phyloP scores from a whole-genome alignment of 768 basidiomycete species.

The Hebeloma cylindrosporum region DNA sequence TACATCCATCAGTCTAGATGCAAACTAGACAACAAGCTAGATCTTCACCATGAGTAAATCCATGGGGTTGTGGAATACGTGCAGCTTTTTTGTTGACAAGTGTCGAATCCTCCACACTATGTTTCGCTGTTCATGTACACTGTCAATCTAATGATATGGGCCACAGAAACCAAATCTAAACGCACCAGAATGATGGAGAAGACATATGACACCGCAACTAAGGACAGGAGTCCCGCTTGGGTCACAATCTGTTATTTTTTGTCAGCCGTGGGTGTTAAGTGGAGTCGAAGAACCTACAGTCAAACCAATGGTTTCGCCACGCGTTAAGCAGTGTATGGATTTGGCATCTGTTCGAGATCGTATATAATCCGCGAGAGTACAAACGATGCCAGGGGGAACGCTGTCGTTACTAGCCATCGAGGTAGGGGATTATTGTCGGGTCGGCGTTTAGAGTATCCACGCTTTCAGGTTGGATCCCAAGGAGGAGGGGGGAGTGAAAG shows the following conservation, averaged over 20 bases:
- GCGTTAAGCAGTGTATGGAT: slow-evolving; percentile 29
- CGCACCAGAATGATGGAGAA: slow-evolving; percentile 33
- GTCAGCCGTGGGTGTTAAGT: neutral
- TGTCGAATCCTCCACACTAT: slow-evolving; percentile 25
- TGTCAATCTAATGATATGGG: neutral
- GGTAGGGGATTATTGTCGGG: too few species aligned
- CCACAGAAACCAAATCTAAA: neutral
- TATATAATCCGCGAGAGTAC: slow-evolving; percentile 20
- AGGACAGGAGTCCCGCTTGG: slow-evolving; percentile 36
- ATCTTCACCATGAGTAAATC: slow-evolving; percentile 40
- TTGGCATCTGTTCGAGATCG: slow-evolving; percentile 13
- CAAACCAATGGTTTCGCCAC: slow-evolving; percentile 36
- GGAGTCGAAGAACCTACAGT: slow-evolving; percentile 25
- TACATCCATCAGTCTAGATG: neutral
- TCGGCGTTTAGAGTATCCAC: too few species aligned
- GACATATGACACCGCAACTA: slow-evolving; percentile 33
- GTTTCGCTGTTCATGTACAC: slow-evolving; percentile 25
- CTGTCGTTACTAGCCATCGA: neutral
- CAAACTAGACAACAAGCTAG: neutral
- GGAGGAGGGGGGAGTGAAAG: too few species aligned
- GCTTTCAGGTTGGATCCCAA: too few species aligned
- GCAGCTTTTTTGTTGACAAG: slow-evolving; percentile 18
- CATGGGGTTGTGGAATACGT: slow-evolving; percentile 34
- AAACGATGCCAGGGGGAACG: slow-evolving; percentile 18
- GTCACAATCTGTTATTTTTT: slow-evolving; percentile 29